These are phyloP conservation scores for Eutrema yunnanense DNA, from an alignment of 345 rosid species.

Conservation along the genomic window DNA sequence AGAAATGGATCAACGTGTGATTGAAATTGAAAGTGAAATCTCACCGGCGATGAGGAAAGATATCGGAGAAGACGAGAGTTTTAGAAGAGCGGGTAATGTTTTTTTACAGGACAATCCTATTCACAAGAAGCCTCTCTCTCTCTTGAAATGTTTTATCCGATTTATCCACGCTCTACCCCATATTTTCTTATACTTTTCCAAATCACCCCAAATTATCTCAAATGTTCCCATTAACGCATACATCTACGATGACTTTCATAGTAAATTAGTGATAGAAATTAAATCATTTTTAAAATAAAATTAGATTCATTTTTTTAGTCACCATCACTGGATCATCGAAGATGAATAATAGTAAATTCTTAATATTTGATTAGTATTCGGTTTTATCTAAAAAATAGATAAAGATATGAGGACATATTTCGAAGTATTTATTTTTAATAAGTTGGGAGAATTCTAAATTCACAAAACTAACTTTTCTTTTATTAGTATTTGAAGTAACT, in stretches of 20 bases:
- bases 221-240: background rate
- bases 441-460: too few relatives aligned
- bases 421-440: too few relatives aligned
- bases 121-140: background rate
- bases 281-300: too few relatives aligned
- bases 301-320: too few relatives aligned
- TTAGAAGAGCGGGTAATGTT: conserved; percentile 30
- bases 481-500: too few relatives aligned
- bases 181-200: background rate
- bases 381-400: too few relatives aligned
- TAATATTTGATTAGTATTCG: too few relatives aligned
- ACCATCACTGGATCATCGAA: too few relatives aligned
- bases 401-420: too few relatives aligned
- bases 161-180: background rate
- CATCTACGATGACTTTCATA: background rate
- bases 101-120: background rate
- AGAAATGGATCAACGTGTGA: background rate
- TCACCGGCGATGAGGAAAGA: conserved; percentile 18
- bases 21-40: background rate
- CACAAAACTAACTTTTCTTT: too few relatives aligned
- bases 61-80: conserved; percentile 24
- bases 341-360: too few relatives aligned
- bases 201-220: background rate
- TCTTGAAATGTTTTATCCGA: conserved; percentile 13
- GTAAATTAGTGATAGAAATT: too few relatives aligned